phyloP scores from a whole-genome alignment of 176 grass and related monocot genomes.

The Thalia dealbata region DNA sequence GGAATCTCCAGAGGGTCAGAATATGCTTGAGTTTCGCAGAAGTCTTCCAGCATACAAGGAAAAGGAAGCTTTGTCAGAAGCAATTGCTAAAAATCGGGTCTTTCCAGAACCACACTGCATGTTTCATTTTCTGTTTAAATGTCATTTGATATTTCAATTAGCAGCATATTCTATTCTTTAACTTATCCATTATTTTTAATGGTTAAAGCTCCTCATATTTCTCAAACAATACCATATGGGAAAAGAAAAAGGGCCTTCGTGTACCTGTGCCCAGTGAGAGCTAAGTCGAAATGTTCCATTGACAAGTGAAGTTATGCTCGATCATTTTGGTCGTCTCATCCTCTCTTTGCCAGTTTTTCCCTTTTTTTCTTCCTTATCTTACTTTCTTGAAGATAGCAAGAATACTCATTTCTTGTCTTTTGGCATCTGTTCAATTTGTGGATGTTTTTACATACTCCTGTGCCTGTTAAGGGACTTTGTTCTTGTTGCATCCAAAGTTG shows the following conservation, averaged over 20 bases:
- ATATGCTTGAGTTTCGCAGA: slow-evolving; percentile 84
- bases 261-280: too few relatives aligned
- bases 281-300: too few relatives aligned
- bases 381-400: too few relatives aligned
- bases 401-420: neutral
- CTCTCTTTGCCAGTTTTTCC: too few relatives aligned
- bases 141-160: neutral
- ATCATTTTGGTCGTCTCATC: too few relatives aligned
- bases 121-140: neutral
- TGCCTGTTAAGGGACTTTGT: neutral
- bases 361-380: too few relatives aligned
- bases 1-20: slow-evolving; percentile 80
- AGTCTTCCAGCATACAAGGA: slow-evolving; percentile 89
- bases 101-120: neutral
- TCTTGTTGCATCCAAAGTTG: neutral
- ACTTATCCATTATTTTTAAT: neutral
- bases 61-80: slow-evolving; percentile 53
- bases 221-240: too few relatives aligned
- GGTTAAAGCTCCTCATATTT: too few relatives aligned
- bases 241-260: too few relatives aligned
- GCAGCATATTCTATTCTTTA: neutral
- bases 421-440: neutral
- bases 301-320: too few relatives aligned
- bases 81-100: slow-evolving; percentile 90
- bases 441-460: neutral